Conservation (phyloP, 495 filamentous ascomycete species). For the Neohortaea acidophila region DNA sequence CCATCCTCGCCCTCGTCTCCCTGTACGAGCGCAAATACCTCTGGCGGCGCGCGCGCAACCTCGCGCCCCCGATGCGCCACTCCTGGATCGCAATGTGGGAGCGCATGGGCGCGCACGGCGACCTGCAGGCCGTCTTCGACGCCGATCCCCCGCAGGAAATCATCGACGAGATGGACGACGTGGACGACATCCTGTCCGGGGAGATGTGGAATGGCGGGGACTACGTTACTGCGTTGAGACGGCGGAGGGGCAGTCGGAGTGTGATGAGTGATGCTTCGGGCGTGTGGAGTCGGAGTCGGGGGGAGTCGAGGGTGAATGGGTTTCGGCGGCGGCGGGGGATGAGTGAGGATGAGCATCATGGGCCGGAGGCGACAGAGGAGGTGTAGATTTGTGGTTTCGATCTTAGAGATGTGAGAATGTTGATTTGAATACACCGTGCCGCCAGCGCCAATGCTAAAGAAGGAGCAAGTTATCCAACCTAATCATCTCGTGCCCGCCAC, state of each 20-base stretch:
- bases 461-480: too few species aligned
- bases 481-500: too few species aligned
- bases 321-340: conserved; percentile 9
- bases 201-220: conserved; percentile 10
- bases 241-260: conserved; percentile 8
- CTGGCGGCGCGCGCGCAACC: conserved; percentile 28
- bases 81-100: conserved; percentile 32
- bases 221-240: conserved; percentile 13
- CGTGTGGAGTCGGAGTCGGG: conserved; percentile 9
- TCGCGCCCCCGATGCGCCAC: conserved; percentile 29
- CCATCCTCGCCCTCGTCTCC: conserved; percentile 45
- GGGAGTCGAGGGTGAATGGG: conserved; percentile 5
- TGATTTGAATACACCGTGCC: too few species aligned
- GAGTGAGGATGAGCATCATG: conserved; percentile 2
- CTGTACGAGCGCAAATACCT: conserved; percentile 39
- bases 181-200: conserved; percentile 28
- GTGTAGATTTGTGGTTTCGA: too few species aligned
- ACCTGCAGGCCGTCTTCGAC: conserved; percentile 54
- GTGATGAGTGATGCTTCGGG: conserved; percentile 1
- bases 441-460: too few species aligned
- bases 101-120: conserved; percentile 44
- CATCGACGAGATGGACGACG: conserved; percentile 38
- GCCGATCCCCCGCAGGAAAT: conserved; percentile 46
- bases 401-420: too few species aligned
- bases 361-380: too few species aligned